Evolutionary conservation across 495 filamentous ascomycete genomes (phyloP).

Genomic region (Alectoria sarmentosa): DNA sequence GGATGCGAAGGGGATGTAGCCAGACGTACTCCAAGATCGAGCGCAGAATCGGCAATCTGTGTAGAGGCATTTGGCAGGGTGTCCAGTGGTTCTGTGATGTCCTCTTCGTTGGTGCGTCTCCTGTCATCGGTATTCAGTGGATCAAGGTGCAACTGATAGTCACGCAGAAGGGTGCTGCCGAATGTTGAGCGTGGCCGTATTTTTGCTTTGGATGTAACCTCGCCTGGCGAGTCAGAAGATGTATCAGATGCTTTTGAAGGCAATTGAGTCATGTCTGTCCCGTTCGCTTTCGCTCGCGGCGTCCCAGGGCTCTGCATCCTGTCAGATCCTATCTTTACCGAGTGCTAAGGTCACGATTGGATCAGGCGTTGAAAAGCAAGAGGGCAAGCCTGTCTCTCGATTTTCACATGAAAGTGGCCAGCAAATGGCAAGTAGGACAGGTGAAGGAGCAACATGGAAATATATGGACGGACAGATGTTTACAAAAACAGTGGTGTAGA

Average conservation of each 20-base stretch:
- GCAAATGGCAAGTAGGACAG: neutral
- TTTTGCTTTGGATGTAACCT: conserved; percentile 6
- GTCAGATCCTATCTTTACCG: neutral
- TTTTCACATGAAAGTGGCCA: neutral
- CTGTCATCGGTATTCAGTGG: conserved; percentile 29
- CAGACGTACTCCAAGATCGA: conserved; percentile 28
- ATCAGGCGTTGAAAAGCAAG: neutral
- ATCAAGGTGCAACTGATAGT: conserved; percentile 29
- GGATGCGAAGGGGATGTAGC: conserved; percentile 29
- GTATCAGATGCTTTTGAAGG: neutral
- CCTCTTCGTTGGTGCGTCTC: conserved; percentile 21
- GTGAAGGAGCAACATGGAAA: neutral
- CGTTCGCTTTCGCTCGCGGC: neutral
- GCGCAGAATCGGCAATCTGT: conserved; percentile 28
- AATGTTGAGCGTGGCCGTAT: conserved; percentile 12
- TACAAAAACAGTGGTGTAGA: no score
- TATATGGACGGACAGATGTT: no score
- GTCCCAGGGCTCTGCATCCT: conserved; percentile 5
- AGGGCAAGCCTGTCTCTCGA: neutral
- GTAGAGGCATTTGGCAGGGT: conserved; percentile 26
- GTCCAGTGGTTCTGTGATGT: conserved; percentile 24
- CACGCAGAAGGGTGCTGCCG: conserved; percentile 30
- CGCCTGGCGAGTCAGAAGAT: neutral
- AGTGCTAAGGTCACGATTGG: neutral
- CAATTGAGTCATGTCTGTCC: neutral